Conservation (phyloP, 345 rosid species). For the Triadica sebifera region DNA sequence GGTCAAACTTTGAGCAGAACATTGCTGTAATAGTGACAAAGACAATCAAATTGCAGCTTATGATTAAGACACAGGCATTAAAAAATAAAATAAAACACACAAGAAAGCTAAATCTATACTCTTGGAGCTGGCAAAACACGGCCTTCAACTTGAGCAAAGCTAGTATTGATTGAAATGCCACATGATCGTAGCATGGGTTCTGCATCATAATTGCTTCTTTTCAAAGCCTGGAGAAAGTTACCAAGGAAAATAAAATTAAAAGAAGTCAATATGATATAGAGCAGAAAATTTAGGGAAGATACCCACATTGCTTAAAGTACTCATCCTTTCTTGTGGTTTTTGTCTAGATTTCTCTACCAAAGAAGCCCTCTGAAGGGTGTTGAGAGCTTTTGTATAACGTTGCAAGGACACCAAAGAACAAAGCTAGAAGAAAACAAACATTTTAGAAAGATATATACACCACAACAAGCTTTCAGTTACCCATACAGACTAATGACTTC, state of each 20-base stretch:
- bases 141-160: constrained; percentile 75
- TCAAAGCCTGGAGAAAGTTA: constrained; percentile 53
- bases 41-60: too few relatives aligned
- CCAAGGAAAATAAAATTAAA: neutral
- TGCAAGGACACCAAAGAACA: constrained; percentile 76
- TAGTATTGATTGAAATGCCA: constrained; percentile 57
- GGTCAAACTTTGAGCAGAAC: neutral
- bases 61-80: too few relatives aligned
- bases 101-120: constrained; percentile 30
- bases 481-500: neutral
- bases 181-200: constrained; percentile 67
- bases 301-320: constrained; percentile 58
- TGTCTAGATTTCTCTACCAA: constrained; percentile 91
- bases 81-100: neutral
- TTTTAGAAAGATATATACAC: neutral
- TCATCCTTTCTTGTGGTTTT: constrained; percentile 89
- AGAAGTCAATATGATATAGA: neutral
- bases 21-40: too few relatives aligned
- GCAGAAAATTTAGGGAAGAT: neutral
- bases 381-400: constrained; percentile 83
- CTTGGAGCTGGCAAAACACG: constrained; percentile 75
- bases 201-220: constrained; percentile 58
- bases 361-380: constrained; percentile 64
- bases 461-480: neutral
- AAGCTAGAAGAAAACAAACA: constrained; percentile 38